These are phyloP conservation scores for Elaeis oleifera DNA, from an alignment of 202 grass and related monocot genomes.

Conservation along the genomic window DNA sequence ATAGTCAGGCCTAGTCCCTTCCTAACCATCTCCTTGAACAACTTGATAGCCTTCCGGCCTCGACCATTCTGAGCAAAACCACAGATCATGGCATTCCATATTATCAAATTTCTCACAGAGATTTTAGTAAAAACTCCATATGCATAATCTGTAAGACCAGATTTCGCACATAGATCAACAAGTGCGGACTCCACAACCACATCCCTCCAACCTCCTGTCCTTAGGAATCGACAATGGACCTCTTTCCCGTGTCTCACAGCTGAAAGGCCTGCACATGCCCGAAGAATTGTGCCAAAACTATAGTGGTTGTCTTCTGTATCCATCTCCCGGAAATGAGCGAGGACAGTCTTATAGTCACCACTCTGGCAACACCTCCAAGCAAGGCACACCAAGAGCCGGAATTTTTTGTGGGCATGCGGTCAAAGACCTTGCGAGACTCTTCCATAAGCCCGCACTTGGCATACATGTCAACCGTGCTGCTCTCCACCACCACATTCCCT, in stretches of 20 bases:
- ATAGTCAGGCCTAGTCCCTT: conserved; percentile 42
- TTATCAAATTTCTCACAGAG: conserved; percentile 42
- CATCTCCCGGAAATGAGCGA: conserved; percentile 52
- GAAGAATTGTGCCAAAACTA: conserved; percentile 51
- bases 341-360: conserved; percentile 34
- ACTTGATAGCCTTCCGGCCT: conserved; percentile 26
- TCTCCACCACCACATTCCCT: conserved; percentile 67
- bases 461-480: conserved; percentile 77
- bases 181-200: conserved; percentile 61
- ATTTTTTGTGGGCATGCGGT: conserved; percentile 50
- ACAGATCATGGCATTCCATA: conserved; percentile 78
- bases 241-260: conserved; percentile 58
- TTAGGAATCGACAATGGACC: conserved; percentile 62
- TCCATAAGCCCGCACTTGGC: conserved; percentile 51
- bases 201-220: conserved; percentile 37
- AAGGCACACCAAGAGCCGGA: conserved; percentile 63
- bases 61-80: conserved; percentile 69
- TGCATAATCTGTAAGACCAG: conserved; percentile 49
- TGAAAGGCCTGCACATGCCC: conserved; percentile 56
- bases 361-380: conserved; percentile 57
- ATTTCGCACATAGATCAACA: conserved; percentile 72
- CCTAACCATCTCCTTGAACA: conserved; percentile 49
- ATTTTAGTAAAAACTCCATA: conserved; percentile 42
- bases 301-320: conserved; percentile 36
- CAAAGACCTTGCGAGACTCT: conserved; percentile 59